Percentiles rank a stretch among this genome's conserved stretches.
phyloP scores from a whole-genome alignment of 148 eudicot species.

The Polygonum aviculare region DNA sequence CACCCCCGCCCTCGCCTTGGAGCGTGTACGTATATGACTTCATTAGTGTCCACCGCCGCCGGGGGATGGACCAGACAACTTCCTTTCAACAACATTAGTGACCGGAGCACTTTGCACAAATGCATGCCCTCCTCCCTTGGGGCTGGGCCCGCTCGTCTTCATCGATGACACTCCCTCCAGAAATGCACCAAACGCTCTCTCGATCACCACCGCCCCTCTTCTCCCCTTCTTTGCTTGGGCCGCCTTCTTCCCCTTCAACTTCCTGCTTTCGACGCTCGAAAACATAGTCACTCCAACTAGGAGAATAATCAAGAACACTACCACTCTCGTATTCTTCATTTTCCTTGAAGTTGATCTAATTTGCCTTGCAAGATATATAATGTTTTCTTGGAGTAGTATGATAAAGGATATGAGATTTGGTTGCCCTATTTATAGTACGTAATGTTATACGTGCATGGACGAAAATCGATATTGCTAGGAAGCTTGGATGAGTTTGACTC shows the following conservation, averaged over 20 bases:
- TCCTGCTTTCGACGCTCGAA: slow-evolving; percentile 1
- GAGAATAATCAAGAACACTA: background rate
- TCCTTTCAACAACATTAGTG: background rate
- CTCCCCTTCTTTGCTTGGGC: background rate
- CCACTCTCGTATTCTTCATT: background rate
- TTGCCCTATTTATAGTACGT: background rate
- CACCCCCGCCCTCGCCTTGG: too few relatives aligned
- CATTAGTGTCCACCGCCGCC: slow-evolving; percentile 4
- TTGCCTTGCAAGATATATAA: background rate
- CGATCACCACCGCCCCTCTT: background rate
- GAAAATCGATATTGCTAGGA: background rate
- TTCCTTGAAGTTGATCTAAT: background rate
- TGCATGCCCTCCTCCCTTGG: background rate
- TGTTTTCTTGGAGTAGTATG: background rate
- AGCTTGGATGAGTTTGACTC: background rate
- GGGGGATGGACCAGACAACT: slow-evolving; percentile 1
- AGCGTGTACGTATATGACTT: background rate
- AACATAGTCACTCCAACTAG: background rate
- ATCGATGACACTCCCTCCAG: background rate
- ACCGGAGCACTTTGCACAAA: background rate
- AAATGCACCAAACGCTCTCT: background rate
- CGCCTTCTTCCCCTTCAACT: background rate
- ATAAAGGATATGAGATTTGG: background rate
- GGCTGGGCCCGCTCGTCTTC: slow-evolving; percentile 2
- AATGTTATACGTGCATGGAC: background rate